Evolutionary conservation across 805 yeast species (phyloP), one percentile per base, ranked within the genome.

Genomic region (Candida palmyrensis): DNA sequence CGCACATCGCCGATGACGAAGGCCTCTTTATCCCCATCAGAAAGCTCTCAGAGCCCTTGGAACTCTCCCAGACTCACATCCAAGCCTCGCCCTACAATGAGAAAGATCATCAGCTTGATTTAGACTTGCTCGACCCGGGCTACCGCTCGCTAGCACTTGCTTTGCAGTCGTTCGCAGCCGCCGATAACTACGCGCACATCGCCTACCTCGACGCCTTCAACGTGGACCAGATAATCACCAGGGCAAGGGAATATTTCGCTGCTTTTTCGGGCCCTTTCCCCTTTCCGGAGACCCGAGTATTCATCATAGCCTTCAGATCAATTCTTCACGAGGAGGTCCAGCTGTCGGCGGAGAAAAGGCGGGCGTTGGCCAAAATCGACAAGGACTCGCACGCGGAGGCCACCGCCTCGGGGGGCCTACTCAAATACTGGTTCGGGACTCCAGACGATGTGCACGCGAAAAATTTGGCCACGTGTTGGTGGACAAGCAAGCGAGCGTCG

Each of bases 401-500:
- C 12, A 62, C 51, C 40, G 30, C 19, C 9, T 48, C 59, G 5
- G 68, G 68, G 1, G 68, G 68, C 0, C 46, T 62, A 6, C 41
- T 62, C 33, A 62, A 62, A 37, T 62, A 62, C 42, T 62, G 66
- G 65, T 62, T 48, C 38, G 68, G 68, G 0, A 42, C 49, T 5
- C 67, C 68, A 2, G 55, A 62, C 36, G 49, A 47, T 17, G 42
- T 28, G 10, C 33, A 38, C 6, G 67, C 60, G 1, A 47, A 51
- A 33, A 62, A 62, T 37, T 42, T 62, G 27, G 68, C 68, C 2
- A 62, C 68, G 3, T 62, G 68, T 36, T 50, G 62, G 53, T 62
- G 68, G 68, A 40, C 45, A 15, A 37, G 39, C 29, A 44, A 39
- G 17, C 37, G 38, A 8, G 55, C 57, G 25, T 67, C 68, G 2